Base-by-base conservation (phyloP, 306 rosid genomes). In the Carpinus fangiana region DNA sequence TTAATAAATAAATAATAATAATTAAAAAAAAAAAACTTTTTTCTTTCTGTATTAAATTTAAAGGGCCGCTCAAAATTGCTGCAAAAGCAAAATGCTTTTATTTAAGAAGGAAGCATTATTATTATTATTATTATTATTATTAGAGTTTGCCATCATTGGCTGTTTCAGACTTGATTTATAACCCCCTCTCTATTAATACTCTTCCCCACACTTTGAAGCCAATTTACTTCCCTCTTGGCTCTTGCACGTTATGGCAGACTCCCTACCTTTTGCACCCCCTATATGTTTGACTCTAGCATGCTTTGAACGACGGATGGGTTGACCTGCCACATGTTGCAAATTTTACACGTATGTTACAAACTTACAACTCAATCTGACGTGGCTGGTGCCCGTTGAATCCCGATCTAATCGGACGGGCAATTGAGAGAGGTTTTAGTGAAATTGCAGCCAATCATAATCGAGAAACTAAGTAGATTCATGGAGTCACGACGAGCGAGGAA, bases 81-180 rank as follows among this genome's bases (percentile, higher is more conserved):
- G 84, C 55, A 75, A 87, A 75, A 79, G 84, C 28, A 79, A 81
- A 75, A 73, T 76, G 90, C 84, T 47, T 67, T 67, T 73, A 82
- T 84, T 88, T 64, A 90, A 90, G 89, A 23, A 23, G 26, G 26
- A 23, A 23, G 26, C 26, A 23, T 23, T 23, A 23, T 23, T 23
- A 23, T 23, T 23, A 89, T 84, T 87, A 23, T 23, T 23, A 23
- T 23, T 23, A 23, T 23, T 23, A 89, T 84, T 87, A 72, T 89
- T 80, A 86, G 82, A 88, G 88, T 66, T 83, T 77, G 96, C 91
- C 94, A 91, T 93, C 92, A 93, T 90, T 91, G 93, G 87, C 77
- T 87, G 86, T 64, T 86, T 89, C 94, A 88, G 96, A 89, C 71
- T 73, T 73, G 86, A 87, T 86, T 90, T 82, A 90, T 82, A 82